Base-by-base conservation (phyloP, 2,329 filamentous ascomycete genomes). In the Aspergillus persii region DNA sequence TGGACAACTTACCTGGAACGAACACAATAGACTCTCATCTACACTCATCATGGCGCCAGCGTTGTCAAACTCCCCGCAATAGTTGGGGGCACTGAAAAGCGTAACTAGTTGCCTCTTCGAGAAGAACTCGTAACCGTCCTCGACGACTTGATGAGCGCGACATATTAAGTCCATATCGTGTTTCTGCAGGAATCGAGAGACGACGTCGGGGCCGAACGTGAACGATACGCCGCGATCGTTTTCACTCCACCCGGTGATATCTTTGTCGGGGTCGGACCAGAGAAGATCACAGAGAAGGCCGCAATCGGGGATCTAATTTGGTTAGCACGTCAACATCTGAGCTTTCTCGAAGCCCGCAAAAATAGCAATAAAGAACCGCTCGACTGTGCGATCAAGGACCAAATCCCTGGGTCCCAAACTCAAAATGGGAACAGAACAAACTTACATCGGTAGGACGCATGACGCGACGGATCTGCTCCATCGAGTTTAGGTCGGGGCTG, bases 21-120 rank as follows among this genome's bases (percentile, higher is more conserved):
- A 97, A 84, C 95, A 99, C 73, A 99, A 84, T 79, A 99, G 81
- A 78, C 93, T 97, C 84, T 98, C 95, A 76, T 98, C 95, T 44
- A 99, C 95, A 75, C 93, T 97, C 95, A 99, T 98, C 94, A 99
- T 98, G 66, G 95, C 95, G 76, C 95, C 95, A 55, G 94, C 94
- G 74, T 99, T 99, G 84, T 99, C 95, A 75, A 99, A 99, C 81
- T 99, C 95, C 78, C 94, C 94, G 72, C 94, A 99, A 84, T 99
- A 99, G 82, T 99, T 99, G 68, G 95, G 95, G 55, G 95, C 95
- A 74, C 92, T 96, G 83, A 99, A 99, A 60, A 99, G 83, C 59
- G 95, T 99, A 64, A 99, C 95, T 65, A 99, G 84, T 79, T 98
- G 94, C 69, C 95, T 89, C 82, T 98, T 98, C 62, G 92, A 96